phyloP scores from a whole-genome alignment of 1,139 yeast genomes.

The Oligophagozyma castellii region DNA sequence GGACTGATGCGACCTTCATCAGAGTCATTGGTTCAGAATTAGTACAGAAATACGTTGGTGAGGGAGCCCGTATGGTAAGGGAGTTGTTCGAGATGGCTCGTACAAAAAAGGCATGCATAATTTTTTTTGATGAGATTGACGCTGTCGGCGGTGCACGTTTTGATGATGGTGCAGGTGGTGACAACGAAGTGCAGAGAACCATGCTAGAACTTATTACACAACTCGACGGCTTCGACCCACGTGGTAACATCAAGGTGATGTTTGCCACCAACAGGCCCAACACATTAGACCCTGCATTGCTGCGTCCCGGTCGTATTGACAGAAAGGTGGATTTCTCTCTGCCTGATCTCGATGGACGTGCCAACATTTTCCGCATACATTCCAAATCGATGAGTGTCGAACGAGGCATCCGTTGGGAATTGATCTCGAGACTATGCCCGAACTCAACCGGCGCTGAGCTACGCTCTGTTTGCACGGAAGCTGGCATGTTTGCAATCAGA shows the following conservation, averaged over 20 bases:
- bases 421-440: constrained; percentile 92
- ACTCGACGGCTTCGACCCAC: constrained; percentile 93
- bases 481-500: constrained; percentile 98
- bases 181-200: constrained; percentile 96
- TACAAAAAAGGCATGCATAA: constrained; percentile 92
- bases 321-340: constrained; percentile 93
- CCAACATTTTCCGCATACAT: constrained; percentile 92
- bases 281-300: constrained; percentile 91
- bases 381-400: constrained; percentile 96
- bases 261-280: constrained; percentile 98
- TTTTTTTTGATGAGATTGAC: constrained; percentile 87
- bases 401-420: constrained; percentile 95
- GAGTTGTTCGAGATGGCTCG: constrained; percentile 98
- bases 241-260: constrained; percentile 98
- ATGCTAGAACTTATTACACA: constrained; percentile 97
- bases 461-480: constrained; percentile 92
- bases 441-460: constrained; percentile 98
- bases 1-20: constrained; percentile 96
- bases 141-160: constrained; percentile 98
- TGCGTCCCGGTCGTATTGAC: constrained; percentile 97
- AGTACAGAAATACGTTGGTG: constrained; percentile 97
- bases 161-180: constrained; percentile 99
- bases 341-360: constrained; percentile 95
- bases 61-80: constrained; percentile 98
- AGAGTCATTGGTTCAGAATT: constrained; percentile 96